A percentile compares a stretch with the other conserved stretches of the same genome.
Evolutionary conservation across 2,329 filamentous ascomycete species (phyloP).

Genomic region (Gaeumannomyces sp.): DNA sequence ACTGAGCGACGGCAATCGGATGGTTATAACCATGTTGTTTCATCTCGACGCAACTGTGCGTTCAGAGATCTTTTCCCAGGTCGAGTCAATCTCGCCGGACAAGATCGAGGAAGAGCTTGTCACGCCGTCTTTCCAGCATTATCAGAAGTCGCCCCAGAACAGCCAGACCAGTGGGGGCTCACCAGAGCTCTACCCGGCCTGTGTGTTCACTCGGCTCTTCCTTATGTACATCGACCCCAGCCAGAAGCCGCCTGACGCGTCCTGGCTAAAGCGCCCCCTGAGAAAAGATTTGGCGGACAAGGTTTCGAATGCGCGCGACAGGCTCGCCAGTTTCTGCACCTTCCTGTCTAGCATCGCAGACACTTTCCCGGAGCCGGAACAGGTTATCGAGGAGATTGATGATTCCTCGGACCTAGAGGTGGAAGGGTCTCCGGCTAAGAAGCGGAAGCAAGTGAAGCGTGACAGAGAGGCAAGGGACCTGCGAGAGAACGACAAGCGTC

Average conservation of each 20-base stretch:
- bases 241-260: neutral
- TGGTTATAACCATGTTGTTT: neutral
- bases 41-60: neutral
- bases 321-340: conserved; percentile 15
- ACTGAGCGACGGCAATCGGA: neutral
- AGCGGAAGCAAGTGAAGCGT: conserved; percentile 38
- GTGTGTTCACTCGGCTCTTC: conserved; percentile 19
- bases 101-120: neutral
- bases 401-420: conserved; percentile 18
- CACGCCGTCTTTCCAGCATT: neutral
- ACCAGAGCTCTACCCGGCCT: conserved; percentile 9
- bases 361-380: neutral
- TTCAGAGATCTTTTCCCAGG: neutral
- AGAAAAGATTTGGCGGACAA: neutral
- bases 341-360: conserved; percentile 16
- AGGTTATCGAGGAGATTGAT: neutral
- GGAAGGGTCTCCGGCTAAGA: conserved; percentile 30
- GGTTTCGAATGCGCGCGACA: neutral
- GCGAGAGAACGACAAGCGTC: conserved; percentile 49
- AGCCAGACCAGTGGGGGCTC: neutral
- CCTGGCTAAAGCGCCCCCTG: neutral
- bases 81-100: neutral
- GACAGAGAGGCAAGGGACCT: conserved; percentile 46
- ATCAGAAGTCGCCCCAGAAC: neutral
- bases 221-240: conserved; percentile 14